A percentile compares a stretch with the other conserved stretches of the same genome.
These are phyloP conservation scores for Eragrostis curvula DNA, from an alignment of 176 grass and related monocot genomes.

Conservation along the genomic window DNA sequence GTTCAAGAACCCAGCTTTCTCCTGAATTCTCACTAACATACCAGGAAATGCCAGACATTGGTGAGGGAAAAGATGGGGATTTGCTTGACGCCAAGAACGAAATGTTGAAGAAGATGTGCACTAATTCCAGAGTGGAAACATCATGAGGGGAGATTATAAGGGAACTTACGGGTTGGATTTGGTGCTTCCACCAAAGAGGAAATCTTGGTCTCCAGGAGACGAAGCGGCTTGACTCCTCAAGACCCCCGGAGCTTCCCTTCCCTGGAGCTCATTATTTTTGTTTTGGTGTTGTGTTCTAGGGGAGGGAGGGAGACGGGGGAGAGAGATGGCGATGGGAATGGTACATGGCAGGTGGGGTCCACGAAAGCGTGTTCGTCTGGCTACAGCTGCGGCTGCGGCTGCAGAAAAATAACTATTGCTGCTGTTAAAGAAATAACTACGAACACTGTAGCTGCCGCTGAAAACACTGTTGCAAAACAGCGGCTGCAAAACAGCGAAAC, in stretches of 20 bases:
- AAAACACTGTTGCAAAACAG: too few species aligned
- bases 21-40: neutral
- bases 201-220: neutral
- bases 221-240: neutral
- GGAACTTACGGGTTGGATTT: slow-evolving; percentile 10
- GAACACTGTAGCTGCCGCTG: too few species aligned
- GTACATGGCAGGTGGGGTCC: neutral
- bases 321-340: neutral
- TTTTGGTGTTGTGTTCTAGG: neutral
- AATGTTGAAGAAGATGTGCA: neutral
- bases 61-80: neutral
- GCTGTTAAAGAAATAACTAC: too few species aligned
- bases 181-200: slow-evolving; percentile 10
- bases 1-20: neutral
- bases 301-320: neutral
- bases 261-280: slow-evolving; percentile 19
- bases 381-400: too few species aligned
- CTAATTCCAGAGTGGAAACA: neutral
- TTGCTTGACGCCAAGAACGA: neutral
- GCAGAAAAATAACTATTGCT: too few species aligned
- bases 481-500: too few species aligned
- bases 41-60: neutral
- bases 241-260: neutral
- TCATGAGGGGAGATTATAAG: neutral
- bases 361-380: too few species aligned